Percentiles rank a stretch among this genome's conserved stretches.
Conservation (phyloP, 331 rosid species). For the Ulmus americana region DNA sequence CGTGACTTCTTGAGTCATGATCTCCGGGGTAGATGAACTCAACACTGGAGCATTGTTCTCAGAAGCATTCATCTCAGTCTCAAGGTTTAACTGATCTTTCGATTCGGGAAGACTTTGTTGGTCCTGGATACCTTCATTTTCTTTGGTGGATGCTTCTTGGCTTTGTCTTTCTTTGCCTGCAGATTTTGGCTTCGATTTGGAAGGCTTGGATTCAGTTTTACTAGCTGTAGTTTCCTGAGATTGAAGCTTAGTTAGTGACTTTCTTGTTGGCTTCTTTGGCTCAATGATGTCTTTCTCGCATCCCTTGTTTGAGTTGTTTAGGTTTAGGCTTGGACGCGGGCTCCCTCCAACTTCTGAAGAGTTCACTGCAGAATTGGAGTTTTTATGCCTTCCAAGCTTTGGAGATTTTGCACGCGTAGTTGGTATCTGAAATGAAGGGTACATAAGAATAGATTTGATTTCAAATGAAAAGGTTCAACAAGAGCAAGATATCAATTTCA, state of each 20-base stretch:
- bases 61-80: conserved; percentile 23
- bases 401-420: conserved; percentile 86
- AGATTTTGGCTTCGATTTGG: conserved; percentile 26
- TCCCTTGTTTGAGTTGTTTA: conserved; percentile 41
- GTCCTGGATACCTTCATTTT: conserved; percentile 35
- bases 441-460: too few relatives aligned
- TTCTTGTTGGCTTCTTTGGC: conserved; percentile 50
- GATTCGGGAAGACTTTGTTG: conserved; percentile 21
- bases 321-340: conserved; percentile 42
- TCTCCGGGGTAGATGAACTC: conserved; percentile 37
- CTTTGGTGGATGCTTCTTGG: conserved; percentile 26
- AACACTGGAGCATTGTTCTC: conserved; percentile 28
- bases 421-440: conserved; percentile 53
- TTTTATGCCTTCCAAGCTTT: conserved; percentile 79
- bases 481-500: not conserved
- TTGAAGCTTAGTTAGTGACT: conserved; percentile 40
- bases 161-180: conserved; percentile 26
- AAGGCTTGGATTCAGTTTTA: conserved; percentile 31
- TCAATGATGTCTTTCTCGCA: conserved; percentile 31
- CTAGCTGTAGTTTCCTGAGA: conserved; percentile 34
- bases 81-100: conserved; percentile 27
- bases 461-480: too few relatives aligned
- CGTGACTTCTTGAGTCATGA: conserved; percentile 51
- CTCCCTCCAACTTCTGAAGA: conserved; percentile 44
- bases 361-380: conserved; percentile 30